Percentiles rank a stretch among this genome's conserved stretches.
These are phyloP conservation scores for Calcarisporium arbuscula DNA, from an alignment of 2,329 filamentous ascomycete species.

Conservation along the genomic window DNA sequence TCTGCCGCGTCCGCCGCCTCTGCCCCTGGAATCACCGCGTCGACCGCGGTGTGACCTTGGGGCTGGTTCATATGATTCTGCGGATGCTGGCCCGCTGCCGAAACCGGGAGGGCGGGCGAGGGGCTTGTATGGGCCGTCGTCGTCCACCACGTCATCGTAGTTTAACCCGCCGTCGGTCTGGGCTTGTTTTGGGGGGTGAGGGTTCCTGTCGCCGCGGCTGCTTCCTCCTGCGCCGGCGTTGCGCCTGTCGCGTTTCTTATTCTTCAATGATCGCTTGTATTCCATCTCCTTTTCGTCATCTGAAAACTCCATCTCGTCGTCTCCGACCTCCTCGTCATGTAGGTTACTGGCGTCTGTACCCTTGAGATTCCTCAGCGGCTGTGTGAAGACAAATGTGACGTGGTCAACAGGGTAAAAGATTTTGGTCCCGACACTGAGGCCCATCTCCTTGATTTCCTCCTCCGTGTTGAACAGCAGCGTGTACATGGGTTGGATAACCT, in stretches of 20 bases:
- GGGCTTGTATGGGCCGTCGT: slow-evolving; percentile 66
- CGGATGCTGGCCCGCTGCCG: slow-evolving; percentile 39
- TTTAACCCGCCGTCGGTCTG: slow-evolving; percentile 43
- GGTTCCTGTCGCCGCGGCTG: slow-evolving; percentile 25
- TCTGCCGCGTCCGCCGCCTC: slow-evolving; percentile 33
- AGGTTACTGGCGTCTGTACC: slow-evolving; percentile 92
- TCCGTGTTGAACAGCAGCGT: slow-evolving; percentile 67
- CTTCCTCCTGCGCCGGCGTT: slow-evolving; percentile 34
- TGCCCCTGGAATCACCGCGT: slow-evolving; percentile 40
- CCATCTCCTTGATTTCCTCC: slow-evolving; percentile 60
- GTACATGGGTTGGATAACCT: slow-evolving; percentile 81
- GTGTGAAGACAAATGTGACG: slow-evolving; percentile 80
- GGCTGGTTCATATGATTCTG: slow-evolving; percentile 29
- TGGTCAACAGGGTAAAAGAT: slow-evolving; percentile 76
- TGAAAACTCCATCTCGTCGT: slow-evolving; percentile 89
- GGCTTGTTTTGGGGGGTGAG: slow-evolving; percentile 36
- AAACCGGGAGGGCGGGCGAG: slow-evolving; percentile 62
- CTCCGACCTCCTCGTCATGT: slow-evolving; percentile 82
- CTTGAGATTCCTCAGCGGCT: slow-evolving; percentile 71
- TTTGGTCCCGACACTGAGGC: slow-evolving; percentile 60
- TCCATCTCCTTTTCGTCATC: slow-evolving; percentile 93
- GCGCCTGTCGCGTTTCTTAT: slow-evolving; percentile 52
- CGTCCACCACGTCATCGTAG: slow-evolving; percentile 65
- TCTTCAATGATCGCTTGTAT: slow-evolving; percentile 64
- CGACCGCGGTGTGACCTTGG: slow-evolving; percentile 32